Percentiles rank a stretch among this genome's conserved stretches.
These are phyloP conservation scores for Calonectria fujianensis DNA, from an alignment of 2,329 filamentous ascomycete species.

Conservation along the genomic window DNA sequence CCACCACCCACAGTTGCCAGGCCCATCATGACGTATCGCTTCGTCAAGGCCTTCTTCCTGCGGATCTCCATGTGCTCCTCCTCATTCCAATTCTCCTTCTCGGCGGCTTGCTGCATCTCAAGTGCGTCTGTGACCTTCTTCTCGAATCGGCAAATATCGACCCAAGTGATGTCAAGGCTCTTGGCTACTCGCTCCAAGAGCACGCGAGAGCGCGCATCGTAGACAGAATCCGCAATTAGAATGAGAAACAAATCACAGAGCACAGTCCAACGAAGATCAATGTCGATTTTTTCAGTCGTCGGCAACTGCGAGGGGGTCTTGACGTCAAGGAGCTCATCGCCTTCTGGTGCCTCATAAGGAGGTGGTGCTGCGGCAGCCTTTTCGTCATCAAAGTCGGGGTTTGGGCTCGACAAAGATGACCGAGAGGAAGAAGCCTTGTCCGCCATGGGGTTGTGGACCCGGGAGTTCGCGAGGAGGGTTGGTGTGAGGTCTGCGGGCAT, in stretches of 20 bases:
- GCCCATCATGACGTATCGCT: constrained; percentile 95
- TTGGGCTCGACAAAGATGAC: constrained; percentile 47
- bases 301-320: constrained; percentile 89
- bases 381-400: constrained; percentile 63
- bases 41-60: constrained; percentile 86
- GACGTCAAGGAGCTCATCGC: constrained; percentile 85
- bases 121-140: constrained; percentile 97
- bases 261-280: constrained; percentile 97
- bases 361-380: constrained; percentile 71
- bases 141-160: constrained; percentile 97
- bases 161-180: constrained; percentile 88
- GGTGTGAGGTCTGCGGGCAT: constrained; percentile 88
- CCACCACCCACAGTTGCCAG: constrained; percentile 96
- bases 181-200: constrained; percentile 89
- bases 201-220: constrained; percentile 90
- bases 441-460: constrained; percentile 94
- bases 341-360: constrained; percentile 77
- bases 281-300: constrained; percentile 89
- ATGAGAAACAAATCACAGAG: constrained; percentile 96
- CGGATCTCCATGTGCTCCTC: constrained; percentile 93
- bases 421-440: constrained; percentile 58
- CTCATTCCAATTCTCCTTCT: constrained; percentile 98
- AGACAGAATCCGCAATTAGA: constrained; percentile 95
- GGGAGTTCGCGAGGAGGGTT: constrained; percentile 91
- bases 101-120: constrained; percentile 96